phyloP scores from a whole-genome alignment of 169 alveolate genomes.

The Plasmodium berghei region DNA sequence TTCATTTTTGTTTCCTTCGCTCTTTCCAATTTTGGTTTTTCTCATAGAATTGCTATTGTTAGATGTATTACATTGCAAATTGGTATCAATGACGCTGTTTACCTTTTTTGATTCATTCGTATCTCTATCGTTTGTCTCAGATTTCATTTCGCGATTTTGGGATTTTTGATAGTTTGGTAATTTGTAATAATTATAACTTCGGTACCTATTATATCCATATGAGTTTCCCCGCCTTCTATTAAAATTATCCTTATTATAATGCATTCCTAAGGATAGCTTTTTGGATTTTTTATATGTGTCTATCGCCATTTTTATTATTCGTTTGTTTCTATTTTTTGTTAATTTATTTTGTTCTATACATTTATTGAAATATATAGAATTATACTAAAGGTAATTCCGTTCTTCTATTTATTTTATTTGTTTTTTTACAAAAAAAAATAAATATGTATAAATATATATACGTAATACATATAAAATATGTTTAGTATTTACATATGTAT shows the following conservation, averaged over 20 bases:
- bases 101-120: background rate
- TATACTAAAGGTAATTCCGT: conserved; percentile 4
- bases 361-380: conserved; percentile 1
- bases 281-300: conserved; percentile 30
- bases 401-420: background rate
- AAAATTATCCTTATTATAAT: conserved; percentile 13
- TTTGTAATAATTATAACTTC: conserved; percentile 21
- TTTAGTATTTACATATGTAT: background rate
- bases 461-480: background rate
- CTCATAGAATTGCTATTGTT: background rate
- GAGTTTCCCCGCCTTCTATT: conserved; percentile 18
- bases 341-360: background rate
- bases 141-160: background rate
- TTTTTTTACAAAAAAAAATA: background rate
- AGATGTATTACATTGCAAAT: background rate
- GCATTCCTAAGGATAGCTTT: conserved; percentile 22
- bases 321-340: background rate
- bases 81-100: background rate
- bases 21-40: background rate
- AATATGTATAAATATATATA: conserved; percentile 7
- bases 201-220: conserved; percentile 30
- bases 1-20: background rate
- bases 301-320: conserved; percentile 2
- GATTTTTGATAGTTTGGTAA: conserved; percentile 15
- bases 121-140: background rate